Evolutionary conservation across 768 basidiomycete genomes (phyloP), one percentile per base, ranked within the genome.

Genomic region (Lactarius sanguifluus): DNA sequence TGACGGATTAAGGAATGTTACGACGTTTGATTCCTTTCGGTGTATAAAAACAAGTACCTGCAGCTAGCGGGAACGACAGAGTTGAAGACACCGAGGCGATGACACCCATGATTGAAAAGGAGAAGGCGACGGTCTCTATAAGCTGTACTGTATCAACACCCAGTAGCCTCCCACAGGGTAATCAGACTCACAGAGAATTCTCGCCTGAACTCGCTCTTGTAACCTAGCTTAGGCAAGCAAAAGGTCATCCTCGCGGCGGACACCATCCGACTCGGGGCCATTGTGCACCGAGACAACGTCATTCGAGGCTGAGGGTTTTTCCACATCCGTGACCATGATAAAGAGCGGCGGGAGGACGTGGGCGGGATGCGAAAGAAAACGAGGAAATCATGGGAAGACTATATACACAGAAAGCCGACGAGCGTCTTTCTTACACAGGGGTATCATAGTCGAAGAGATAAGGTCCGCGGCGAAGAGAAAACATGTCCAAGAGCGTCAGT

Each of bases 31-130:
- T 18, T 25, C 2, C 40, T 23, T 43, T 32, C 32, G 23, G 15
- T 30, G 63, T 36, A 13, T 25, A 45, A 32, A 56, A 36, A 15
- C 18, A 71, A 81, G n/a, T 63, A 86, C 87, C 86, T 64, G 85
- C 84, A 5, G 82, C 75, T 7, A 91, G 80, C 0, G 83, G 84
- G 74, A 91, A 91, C 1, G 81, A 82, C 45, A 87, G 76, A 2
- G 86, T 89, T 3, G 88, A 87, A 3, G 88, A 78, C 5, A 91
- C 85, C 5, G 87, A 88, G 4, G 87, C 85, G 34, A 90, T 76
- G 36, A 91, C 84, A 4, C 87, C 89, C 89, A 89, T 89, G 69
- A 85, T 88, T 12, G 85, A 86, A 74, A 90, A 84, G 0, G 86
- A 80, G 71, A 90, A 89, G 0, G 85, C 85, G 25, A 87, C 77